Evolutionary conservation across 2,329 filamentous ascomycete genomes (phyloP).

Genomic region (Pestalotiopsis sp.): DNA sequence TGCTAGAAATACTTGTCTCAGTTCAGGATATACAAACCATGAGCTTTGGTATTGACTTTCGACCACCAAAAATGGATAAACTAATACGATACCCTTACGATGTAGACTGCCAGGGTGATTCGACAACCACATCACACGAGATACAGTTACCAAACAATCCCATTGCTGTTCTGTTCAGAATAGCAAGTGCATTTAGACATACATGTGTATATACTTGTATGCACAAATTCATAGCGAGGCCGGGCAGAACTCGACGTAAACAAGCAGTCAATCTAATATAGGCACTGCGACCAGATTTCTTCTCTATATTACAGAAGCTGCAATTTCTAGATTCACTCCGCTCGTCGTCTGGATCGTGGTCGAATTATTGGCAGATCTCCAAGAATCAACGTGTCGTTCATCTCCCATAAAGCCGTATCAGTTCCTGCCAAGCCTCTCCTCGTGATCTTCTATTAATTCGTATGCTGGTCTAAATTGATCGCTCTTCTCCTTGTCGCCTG

Average conservation of each 20-base stretch:
- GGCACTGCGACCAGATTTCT: not conserved
- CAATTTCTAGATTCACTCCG: not conserved
- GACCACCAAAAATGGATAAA: too few species aligned
- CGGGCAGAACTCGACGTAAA: not conserved
- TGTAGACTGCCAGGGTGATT: too few species aligned
- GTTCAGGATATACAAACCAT: not conserved
- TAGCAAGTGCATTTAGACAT: too few species aligned
- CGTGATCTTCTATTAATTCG: conserved; percentile 72
- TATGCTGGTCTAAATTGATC: conserved; percentile 69
- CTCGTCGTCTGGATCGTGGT: not conserved
- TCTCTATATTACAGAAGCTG: not conserved
- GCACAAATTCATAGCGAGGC: too few species aligned
- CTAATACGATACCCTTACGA: too few species aligned
- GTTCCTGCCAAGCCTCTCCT: conserved; percentile 78
- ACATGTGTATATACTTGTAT: too few species aligned
- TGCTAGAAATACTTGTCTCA: not conserved
- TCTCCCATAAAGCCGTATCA: conserved; percentile 24
- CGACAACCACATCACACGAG: too few species aligned
- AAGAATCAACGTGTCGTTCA: not conserved
- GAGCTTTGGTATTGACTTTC: not conserved
- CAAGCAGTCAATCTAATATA: not conserved
- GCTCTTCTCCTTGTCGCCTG: conserved; percentile 21
- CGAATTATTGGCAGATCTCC: not conserved
- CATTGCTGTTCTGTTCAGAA: too few species aligned
- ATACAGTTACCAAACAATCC: too few species aligned